phyloP scores from a whole-genome alignment of 1,284 basidiomycete species.

The Apiotrichum montevideense region DNA sequence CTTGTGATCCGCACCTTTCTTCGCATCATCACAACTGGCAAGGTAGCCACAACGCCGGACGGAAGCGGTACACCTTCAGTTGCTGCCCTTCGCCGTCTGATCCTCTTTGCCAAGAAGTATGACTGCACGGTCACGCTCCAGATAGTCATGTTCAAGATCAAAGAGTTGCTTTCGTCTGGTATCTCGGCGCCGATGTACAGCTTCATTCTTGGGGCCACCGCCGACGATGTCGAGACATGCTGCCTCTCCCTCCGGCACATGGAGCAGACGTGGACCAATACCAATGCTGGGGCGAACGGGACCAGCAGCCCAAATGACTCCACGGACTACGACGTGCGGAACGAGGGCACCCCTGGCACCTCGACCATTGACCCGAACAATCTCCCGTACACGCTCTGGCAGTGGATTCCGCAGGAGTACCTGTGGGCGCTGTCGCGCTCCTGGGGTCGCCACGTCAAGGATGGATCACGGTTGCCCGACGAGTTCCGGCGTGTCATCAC shows the following conservation, averaged over 20 bases:
- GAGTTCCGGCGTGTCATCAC: conserved; percentile 8
- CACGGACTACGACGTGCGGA: conserved; percentile 1
- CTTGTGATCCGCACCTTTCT: conserved; percentile 9
- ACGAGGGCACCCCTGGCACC: conserved; percentile 10
- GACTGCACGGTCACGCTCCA: conserved; percentile 10
- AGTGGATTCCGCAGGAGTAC: conserved; percentile 14
- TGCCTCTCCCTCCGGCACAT: conserved; percentile 4
- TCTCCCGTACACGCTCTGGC: conserved; percentile 13
- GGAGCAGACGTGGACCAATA: conserved; percentile 5
- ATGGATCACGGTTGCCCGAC: background rate
- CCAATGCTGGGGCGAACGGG: background rate
- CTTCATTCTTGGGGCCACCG: conserved; percentile 10
- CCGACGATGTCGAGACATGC: conserved; percentile 13
- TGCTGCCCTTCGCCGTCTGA: conserved; percentile 2
- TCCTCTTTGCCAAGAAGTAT: conserved; percentile 12
- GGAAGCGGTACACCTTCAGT: conserved; percentile 3
- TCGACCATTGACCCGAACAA: conserved; percentile 11
- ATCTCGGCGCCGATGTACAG: conserved; percentile 5
- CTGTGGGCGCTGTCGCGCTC: conserved; percentile 13
- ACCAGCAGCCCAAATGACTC: background rate
- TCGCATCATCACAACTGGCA: conserved; percentile 7
- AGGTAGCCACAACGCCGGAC: conserved; percentile 5
- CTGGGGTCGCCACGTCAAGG: conserved; percentile 6
- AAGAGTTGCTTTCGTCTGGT: conserved; percentile 3
- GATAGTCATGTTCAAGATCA: conserved; percentile 4